A percentile compares a stretch with the other conserved stretches of the same genome.
Conservation (phyloP, 2,329 filamentous ascomycete genomes). For the Fonsecaea multimorphosa region DNA sequence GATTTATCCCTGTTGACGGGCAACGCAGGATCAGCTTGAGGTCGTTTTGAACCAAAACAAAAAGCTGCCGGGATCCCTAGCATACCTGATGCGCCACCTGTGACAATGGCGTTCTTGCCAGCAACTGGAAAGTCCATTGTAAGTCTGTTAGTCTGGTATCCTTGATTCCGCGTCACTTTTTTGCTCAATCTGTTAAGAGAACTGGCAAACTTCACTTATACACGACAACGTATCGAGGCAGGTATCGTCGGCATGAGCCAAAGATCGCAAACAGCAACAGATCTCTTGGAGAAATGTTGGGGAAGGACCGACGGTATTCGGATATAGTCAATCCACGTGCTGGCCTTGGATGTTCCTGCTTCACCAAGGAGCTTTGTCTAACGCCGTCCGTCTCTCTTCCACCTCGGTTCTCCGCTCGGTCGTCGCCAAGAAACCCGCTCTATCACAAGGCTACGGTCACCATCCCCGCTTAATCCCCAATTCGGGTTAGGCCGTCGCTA, state of each 20-base stretch:
- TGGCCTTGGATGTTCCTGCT: neutral
- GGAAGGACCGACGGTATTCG: neutral
- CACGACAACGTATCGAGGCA: neutral
- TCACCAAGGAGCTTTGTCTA: no score
- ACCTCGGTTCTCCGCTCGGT: constrained; percentile 2
- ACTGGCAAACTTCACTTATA: neutral
- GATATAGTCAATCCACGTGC: neutral
- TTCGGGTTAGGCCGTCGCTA: neutral
- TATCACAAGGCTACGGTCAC: neutral
- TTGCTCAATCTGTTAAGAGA: neutral
- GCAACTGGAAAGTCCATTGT: constrained; percentile 7
- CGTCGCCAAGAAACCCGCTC: neutral
- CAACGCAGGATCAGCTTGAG: neutral
- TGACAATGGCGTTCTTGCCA: constrained; percentile 28
- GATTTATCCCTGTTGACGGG: constrained; percentile 49
- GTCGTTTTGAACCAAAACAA: neutral
- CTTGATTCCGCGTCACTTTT: neutral
- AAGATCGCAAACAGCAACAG: neutral
- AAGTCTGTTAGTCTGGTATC: neutral
- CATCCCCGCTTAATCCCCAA: neutral
- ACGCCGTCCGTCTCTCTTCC: neutral
- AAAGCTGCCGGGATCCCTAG: neutral
- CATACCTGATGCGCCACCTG: constrained; percentile 24
- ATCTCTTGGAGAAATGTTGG: neutral
- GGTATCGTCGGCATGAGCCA: neutral